A percentile compares a stretch with the other conserved stretches of the same genome.
Conservation (phyloP, 768 basidiomycete genomes). For the Gymnopilus junonius region DNA sequence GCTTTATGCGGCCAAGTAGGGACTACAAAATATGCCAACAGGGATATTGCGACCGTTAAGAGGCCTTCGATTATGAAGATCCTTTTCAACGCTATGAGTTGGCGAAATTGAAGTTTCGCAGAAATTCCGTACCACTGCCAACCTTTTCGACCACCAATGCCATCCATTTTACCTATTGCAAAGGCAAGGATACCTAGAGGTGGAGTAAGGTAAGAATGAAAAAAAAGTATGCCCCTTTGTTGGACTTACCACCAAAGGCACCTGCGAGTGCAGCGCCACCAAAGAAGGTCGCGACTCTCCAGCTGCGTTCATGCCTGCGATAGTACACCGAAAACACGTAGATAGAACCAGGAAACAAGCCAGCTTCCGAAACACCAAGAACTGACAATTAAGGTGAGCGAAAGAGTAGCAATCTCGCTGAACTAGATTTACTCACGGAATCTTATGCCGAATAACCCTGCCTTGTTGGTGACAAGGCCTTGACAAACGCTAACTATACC, state of each 20-base stretch:
- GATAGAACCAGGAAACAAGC: conserved; percentile 60
- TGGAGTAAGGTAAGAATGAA: no score
- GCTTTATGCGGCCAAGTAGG: conserved; percentile 65
- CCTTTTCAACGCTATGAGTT: conserved; percentile 33
- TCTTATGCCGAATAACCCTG: conserved; percentile 58
- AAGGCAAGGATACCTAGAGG: conserved; percentile 64
- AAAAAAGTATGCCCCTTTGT: no score
- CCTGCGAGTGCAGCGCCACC: conserved; percentile 65
- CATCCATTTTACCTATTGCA: conserved; percentile 62
- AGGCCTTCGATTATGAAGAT: conserved; percentile 64
- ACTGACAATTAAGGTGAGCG: conserved; percentile 36
- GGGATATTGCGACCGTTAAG: conserved; percentile 51
- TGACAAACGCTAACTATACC: conserved; percentile 58
- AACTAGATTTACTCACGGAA: conserved; percentile 41
- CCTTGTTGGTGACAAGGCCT: conserved; percentile 57
- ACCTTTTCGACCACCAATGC: conserved; percentile 59
- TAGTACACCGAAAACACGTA: conserved; percentile 67
- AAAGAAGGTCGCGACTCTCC: conserved; percentile 66
- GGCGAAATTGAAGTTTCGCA: not conserved
- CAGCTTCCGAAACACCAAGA: conserved; percentile 63
- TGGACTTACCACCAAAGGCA: conserved; percentile 70
- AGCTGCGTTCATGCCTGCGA: conserved; percentile 59
- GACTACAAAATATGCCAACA: conserved; percentile 55
- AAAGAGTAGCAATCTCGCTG: not conserved
- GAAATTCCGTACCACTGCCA: conserved; percentile 56